Evolutionary conservation across 2,329 filamentous ascomycete genomes (phyloP), one percentile per base, ranked within the genome.

Genomic region (Sphaerulina vaccinii): DNA sequence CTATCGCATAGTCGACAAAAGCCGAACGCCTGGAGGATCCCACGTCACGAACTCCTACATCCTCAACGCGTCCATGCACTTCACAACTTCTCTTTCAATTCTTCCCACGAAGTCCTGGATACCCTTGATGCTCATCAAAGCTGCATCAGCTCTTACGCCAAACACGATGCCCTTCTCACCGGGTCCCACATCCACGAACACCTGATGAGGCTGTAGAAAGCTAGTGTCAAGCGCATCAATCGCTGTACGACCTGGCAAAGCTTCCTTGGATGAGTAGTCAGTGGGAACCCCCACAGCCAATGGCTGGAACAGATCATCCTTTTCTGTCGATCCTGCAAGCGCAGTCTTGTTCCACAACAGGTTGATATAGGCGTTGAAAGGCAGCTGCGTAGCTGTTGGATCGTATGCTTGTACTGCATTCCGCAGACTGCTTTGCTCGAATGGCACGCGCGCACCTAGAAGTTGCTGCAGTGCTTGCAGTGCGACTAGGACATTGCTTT

Each of bases 361-460:
- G 32, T 55, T 55, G 45, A 55, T 49, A 41, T 55, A 42, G 7
- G 55, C 39, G 24, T 57, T 57, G 48, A 55, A 57, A 3, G 52
- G 48, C 8, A 52, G 23, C 37, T 57, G 38, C 21, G 36, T 33
- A 1, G 48, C 43, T 6, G 2, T 29, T 3, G 32, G 22, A 24
- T 54, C 37, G 18, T 19, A 40, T 15, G 45, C 54, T 19, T 50
- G 35, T 3, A 54, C 7, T 11, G 51, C 44, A 21, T 32, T 41
- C 18, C 45, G 49, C 8, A 57, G 24, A 27, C 43, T 41, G 23
- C 43, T 46, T 19, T 57, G 55, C 8, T 54, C 48, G 27, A 49
- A 52, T 5, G 48, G 47, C 1, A 54, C 51, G 13, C 48, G 22
- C 2, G 29, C 35, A 18, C 47, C 45, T 10, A 57, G 48, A 11